Evolutionary conservation across 495 filamentous ascomycete genomes (phyloP).

Genomic region (Acidiella bohemica): DNA sequence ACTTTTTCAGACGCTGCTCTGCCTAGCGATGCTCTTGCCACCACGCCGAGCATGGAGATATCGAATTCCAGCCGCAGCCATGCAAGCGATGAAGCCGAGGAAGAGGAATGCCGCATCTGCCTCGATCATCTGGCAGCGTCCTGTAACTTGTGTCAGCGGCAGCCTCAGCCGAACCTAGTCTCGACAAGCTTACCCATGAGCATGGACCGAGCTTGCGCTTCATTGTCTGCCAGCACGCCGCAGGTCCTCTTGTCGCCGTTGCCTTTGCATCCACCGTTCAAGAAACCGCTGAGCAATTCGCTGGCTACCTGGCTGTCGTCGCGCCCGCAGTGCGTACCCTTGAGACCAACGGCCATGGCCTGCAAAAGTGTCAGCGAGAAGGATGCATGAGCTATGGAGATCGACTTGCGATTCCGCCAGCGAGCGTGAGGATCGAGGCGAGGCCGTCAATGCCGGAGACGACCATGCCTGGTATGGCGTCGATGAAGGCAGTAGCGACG

Average conservation of each 20-base stretch:
- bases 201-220: too few relatives aligned
- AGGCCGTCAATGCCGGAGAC: conserved; percentile 7
- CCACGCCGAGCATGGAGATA: neutral
- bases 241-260: neutral
- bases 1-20: neutral
- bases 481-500: conserved; percentile 2
- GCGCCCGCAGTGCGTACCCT: conserved; percentile 1
- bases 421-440: conserved; percentile 1
- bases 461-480: conserved; percentile 3
- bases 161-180: too few relatives aligned
- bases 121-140: conserved; percentile 5
- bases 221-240: neutral
- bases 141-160: too few relatives aligned
- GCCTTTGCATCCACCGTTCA: conserved; percentile 6
- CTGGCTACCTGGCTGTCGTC: neutral
- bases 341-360: conserved; percentile 5
- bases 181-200: too few relatives aligned
- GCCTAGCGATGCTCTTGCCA: neutral
- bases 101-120: conserved; percentile 14
- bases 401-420: conserved; percentile 11
- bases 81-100: conserved; percentile 5
- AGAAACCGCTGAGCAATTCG: conserved; percentile 3
- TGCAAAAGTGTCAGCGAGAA: neutral
- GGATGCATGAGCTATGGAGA: neutral
- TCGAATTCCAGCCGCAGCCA: conserved; percentile 1